Base-by-base conservation (phyloP, 75 land plant genomes). In the Pinus albicaulis region DNA sequence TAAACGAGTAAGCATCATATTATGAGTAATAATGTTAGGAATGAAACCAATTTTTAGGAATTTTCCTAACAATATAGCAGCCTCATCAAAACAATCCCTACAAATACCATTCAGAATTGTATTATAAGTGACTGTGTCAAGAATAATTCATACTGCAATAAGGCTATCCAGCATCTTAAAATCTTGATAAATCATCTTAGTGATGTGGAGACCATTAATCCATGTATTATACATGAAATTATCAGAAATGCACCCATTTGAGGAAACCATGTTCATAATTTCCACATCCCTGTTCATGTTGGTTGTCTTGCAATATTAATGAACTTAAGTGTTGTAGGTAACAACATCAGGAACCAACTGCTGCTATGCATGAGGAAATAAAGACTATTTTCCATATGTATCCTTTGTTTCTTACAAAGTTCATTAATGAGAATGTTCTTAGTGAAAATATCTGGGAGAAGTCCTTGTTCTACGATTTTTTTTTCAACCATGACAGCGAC, bases 191-290 rank as follows among this genome's bases (percentile, higher is more conserved):
- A 87, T 86, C 74, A 81, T 79, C 23, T 83, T 86, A 23, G 68
- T 80, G 64, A 73, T 81, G 72, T 84, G 83, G 19, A 88, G 82
- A 16, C 86, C 87, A 77, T 90, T 86, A 20, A 95, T 89, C 57
- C 84, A 80, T 58, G 88, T 92, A 72, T 94, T 96, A 73, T 88
- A 92, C 1, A 95, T 96, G 19, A 84, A 79, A 28, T 92, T 78
- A 82, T 96, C 99, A 15, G 89, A 90, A 13, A 79, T 75, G 77
- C 89, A 87, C 20, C 89, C 93, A 66, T 77, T 77, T 0, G 58
- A 80, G 55, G 78, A 70, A 91, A 95, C 84, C 55, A 73, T 80
- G 1, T 76, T 76, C 20, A 87, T 76, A 55, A 87, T 66, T 44
- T 82, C 59, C 55, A 84, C 69, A 7, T 86, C 93, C 25, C 71